Evolutionary conservation across 495 filamentous ascomycete genomes (phyloP), one percentile per base, ranked within the genome.

Genomic region (Xylaria flabelliformis): DNA sequence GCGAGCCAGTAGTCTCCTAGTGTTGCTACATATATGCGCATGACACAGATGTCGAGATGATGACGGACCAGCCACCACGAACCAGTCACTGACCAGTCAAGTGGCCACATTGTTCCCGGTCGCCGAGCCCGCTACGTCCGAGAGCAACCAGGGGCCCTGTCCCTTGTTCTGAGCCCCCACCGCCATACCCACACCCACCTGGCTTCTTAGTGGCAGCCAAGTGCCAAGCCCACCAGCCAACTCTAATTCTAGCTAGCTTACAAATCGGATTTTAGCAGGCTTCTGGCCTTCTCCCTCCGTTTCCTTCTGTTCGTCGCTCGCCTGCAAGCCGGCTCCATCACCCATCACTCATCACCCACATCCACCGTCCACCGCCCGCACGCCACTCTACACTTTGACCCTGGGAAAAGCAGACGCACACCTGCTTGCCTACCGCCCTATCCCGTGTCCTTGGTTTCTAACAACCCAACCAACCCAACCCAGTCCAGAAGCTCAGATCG

Each of bases 51-150:
- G 26, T 56, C 26, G 34, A 61, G 58, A 61, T 39, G 58, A 61
- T 39, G 53, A 56, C 53, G 29, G 26, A 2, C 51, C 51, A 32
- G 24, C 51, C 51, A 32, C 21, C 51, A 48, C 46, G 17, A 19
- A 48, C 46, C 17, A 29, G 8, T 9, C n/a, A 4, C 50, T 53
- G 50, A 24, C 8, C n/a, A 51, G 48, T n/a, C 6, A 24, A 24
- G 24, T 55, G 51, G 24, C 24, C 51, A 15, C 50, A 26, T 53
- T 58, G 55, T 36, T 13, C 26, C 53, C 32, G 26, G 55, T 36
- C 55, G 29, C 34, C 39, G 65, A 55, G 53, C 39, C 73, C 76
- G 76, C 50, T 78, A 78, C 74, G 71, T 78, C 77, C 77, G 77
- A 74, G 19, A 69, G 64, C 65, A 59, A 72, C 46, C 67, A 29